Percentiles rank a stretch among this genome's conserved stretches.
Evolutionary conservation across 257 asterid species (phyloP).

Genomic region (Solanum bukasovii): DNA sequence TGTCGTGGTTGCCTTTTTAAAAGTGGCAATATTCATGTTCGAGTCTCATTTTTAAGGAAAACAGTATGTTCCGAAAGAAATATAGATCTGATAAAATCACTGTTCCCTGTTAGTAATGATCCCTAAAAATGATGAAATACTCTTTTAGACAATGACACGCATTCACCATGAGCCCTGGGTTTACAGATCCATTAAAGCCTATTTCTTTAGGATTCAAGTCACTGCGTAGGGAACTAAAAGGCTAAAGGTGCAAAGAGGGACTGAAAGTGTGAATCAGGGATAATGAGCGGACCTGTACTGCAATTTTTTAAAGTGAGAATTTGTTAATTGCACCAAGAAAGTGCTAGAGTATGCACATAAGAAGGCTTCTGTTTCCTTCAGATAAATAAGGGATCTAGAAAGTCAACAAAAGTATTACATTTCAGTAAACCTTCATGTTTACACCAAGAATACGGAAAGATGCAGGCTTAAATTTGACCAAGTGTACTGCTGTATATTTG

Average conservation of each 20-base stretch:
- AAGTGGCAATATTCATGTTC: background rate
- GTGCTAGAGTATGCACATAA: background rate
- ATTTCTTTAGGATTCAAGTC: background rate
- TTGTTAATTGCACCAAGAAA: background rate
- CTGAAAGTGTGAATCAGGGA: background rate
- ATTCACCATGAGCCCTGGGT: background rate
- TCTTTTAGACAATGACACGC: background rate
- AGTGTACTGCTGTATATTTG: background rate
- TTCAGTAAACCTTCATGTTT: background rate
- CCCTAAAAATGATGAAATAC: background rate
- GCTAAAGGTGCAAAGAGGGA: background rate
- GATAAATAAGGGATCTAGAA: background rate
- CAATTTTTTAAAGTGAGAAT: background rate
- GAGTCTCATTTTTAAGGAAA: background rate
- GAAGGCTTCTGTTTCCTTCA: background rate
- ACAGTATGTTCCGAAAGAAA: background rate
- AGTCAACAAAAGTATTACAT: background rate
- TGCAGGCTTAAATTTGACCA: background rate
- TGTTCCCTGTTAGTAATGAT: background rate
- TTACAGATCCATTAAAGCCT: background rate
- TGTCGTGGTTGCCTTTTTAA: background rate
- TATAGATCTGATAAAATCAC: background rate
- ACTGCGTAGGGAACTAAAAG: background rate
- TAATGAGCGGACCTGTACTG: background rate
- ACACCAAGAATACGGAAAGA: background rate